Evolutionary conservation across 495 filamentous ascomycete genomes (phyloP).

Genomic region (Lophiostoma macrostomum): DNA sequence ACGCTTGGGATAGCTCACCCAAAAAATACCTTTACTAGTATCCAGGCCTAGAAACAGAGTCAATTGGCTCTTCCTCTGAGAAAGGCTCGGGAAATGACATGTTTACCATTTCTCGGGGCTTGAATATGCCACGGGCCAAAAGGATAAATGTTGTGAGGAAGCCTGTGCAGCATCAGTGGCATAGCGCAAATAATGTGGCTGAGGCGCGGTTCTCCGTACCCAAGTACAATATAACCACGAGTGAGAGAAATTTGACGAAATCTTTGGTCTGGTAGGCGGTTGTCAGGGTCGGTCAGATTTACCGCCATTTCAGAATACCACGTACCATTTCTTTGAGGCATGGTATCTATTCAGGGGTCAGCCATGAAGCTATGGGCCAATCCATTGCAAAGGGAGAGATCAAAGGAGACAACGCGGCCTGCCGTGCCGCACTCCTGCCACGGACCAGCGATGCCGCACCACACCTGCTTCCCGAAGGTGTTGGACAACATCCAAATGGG

Average conservation of each 20-base stretch:
- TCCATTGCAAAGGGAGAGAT: background rate
- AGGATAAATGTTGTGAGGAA: slow-evolving; percentile 92
- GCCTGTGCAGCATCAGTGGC: slow-evolving; percentile 50
- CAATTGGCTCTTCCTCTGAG: too few relatives aligned
- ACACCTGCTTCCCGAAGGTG: too few relatives aligned
- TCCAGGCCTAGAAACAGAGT: too few relatives aligned
- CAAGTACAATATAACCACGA: slow-evolving; percentile 80
- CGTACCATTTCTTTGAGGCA: slow-evolving; percentile 83
- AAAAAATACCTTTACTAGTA: slow-evolving; percentile 81
- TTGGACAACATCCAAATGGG: too few relatives aligned
- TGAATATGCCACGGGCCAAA: slow-evolving; percentile 73
- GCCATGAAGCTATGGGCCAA: background rate
- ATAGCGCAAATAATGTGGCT: slow-evolving; percentile 1
- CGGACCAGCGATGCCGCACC: too few relatives aligned
- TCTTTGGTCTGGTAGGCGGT: slow-evolving; percentile 72
- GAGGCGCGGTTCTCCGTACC: slow-evolving; percentile 44
- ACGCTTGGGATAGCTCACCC: slow-evolving; percentile 46
- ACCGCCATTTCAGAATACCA: slow-evolving; percentile 1
- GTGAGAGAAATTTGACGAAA: slow-evolving; percentile 82
- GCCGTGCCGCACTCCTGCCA: slow-evolving; percentile 10
- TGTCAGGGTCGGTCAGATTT: slow-evolving; percentile 35
- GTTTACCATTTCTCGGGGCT: slow-evolving; percentile 61
- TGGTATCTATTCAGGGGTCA: slow-evolving; percentile 54
- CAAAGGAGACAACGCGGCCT: background rate
- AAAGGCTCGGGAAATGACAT: too few relatives aligned